Evolutionary conservation across 805 yeast species (phyloP), one percentile per base, ranked within the genome.

Genomic region (Grigorovia yakushimaensis): DNA sequence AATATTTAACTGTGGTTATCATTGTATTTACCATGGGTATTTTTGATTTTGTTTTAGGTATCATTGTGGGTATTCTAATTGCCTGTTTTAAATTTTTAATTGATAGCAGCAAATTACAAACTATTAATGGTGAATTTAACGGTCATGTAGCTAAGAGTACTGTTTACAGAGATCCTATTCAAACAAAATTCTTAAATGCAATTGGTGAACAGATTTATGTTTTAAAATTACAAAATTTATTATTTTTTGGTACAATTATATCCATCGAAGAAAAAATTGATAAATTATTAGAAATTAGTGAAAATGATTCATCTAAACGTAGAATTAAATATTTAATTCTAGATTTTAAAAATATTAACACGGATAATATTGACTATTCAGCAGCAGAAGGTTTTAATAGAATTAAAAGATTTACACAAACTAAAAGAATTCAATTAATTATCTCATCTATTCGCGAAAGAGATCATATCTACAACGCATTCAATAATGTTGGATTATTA

Each of bases 41-140:
- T 1, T 83, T 87, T 76, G 98, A 93, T 67, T 93, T 93, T 63
- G 98, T 93, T 9, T 76, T 81, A 54, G 98, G 98, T 49, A 87
- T 93, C 27, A 68, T 91, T 47, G 89, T 83, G 18, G 98, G 98
- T 43, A 84, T 91, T 22, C 69, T 93, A 35, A 72, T 93, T 47
- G 98, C 98, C 0, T 89, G 96, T 62, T 76, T 91, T 57, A 84
- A 93, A n/a, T 93, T 89, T 69, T 87, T 93, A n/a, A 83, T 89
- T 43, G 94, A 86, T 53, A 93, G 95, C 19, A 88, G 95, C 1
- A 77, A 87, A 39, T 75, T 81, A 41, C 87, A 93, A 27, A 88
- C 91, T 15, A 79, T 93, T 19, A 76, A 79, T 51, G 91, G 89
- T 5, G 77, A 84, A 19, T 88, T 82, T 61, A 82, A 93, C 8